phyloP scores from a whole-genome alignment of 768 basidiomycete genomes.

The Amanita subjunquillea region DNA sequence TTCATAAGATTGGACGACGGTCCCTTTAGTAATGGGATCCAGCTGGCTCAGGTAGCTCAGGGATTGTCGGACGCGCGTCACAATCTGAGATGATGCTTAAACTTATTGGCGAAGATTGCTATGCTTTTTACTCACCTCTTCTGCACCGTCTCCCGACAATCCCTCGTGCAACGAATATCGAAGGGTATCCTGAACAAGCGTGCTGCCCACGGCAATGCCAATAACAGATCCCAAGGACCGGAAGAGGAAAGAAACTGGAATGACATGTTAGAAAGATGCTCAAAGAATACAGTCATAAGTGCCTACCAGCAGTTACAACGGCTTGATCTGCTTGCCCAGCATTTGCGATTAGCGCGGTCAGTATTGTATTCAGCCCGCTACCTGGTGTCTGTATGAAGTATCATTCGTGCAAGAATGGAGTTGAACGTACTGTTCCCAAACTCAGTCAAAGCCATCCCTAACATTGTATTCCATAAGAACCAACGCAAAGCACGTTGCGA shows the following conservation, averaged over 20 bases:
- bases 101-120: neutral
- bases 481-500: neutral
- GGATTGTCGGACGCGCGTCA: slow-evolving; percentile 38
- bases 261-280: neutral
- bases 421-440: slow-evolving; percentile 26
- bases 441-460: slow-evolving; percentile 25
- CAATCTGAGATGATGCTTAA: slow-evolving; percentile 23
- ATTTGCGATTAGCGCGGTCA: slow-evolving; percentile 54
- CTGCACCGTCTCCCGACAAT: slow-evolving; percentile 34
- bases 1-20: slow-evolving; percentile 31
- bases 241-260: slow-evolving; percentile 53
- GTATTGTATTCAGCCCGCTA: slow-evolving; percentile 40
- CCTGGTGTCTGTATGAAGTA: slow-evolving; percentile 18
- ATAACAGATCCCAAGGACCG: slow-evolving; percentile 51
- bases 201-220: slow-evolving; percentile 45
- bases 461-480: neutral
- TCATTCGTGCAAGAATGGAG: neutral
- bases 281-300: neutral
- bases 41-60: slow-evolving; percentile 35
- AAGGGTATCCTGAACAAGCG: slow-evolving; percentile 43
- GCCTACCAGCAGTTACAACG: slow-evolving; percentile 20
- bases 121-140: slow-evolving; percentile 32
- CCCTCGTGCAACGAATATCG: slow-evolving; percentile 28
- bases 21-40: slow-evolving; percentile 22
- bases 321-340: slow-evolving; percentile 41